phyloP scores from a whole-genome alignment of 345 rosid species.

The Ceriops tagal region DNA sequence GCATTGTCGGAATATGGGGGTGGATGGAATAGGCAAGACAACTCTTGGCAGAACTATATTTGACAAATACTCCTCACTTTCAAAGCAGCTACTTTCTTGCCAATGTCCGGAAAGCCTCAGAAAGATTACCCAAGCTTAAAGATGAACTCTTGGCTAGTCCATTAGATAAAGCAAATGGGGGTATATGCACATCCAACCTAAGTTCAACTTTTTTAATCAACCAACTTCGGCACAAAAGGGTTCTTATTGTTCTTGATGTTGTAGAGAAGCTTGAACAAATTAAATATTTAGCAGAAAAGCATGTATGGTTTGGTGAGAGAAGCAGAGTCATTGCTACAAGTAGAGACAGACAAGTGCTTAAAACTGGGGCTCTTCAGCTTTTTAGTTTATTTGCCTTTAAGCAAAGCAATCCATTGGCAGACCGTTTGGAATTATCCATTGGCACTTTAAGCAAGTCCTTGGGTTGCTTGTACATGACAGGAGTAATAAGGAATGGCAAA shows the following conservation, averaged over 20 bases:
- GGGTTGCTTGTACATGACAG: no score
- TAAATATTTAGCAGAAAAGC: not conserved
- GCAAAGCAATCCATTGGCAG: no score
- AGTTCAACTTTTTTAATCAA: not conserved
- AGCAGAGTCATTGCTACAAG: no score
- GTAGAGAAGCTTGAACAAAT: not conserved
- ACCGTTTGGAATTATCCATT: no score
- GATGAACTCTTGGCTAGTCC: not conserved
- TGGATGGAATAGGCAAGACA: constrained; percentile 28
- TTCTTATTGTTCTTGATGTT: constrained; percentile 6
- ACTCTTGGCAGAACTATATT: constrained; percentile 18
- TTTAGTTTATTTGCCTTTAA: no score
- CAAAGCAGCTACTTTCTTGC: constrained; percentile 17
- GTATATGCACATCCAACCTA: no score
- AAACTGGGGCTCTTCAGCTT: no score
- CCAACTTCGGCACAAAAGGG: not conserved
- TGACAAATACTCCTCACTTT: not conserved
- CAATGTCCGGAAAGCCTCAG: not conserved
- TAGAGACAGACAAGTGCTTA: no score
- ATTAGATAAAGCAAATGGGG: not conserved
- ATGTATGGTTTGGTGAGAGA: no score
- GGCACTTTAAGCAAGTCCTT: no score
- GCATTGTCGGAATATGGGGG: constrained; percentile 22
- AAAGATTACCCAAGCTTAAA: not conserved
- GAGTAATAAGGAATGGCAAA: no score